Evolutionary conservation across 345 rosid genomes (phyloP), one percentile per base, ranked within the genome.

Genomic region (Murraya koenigii): DNA sequence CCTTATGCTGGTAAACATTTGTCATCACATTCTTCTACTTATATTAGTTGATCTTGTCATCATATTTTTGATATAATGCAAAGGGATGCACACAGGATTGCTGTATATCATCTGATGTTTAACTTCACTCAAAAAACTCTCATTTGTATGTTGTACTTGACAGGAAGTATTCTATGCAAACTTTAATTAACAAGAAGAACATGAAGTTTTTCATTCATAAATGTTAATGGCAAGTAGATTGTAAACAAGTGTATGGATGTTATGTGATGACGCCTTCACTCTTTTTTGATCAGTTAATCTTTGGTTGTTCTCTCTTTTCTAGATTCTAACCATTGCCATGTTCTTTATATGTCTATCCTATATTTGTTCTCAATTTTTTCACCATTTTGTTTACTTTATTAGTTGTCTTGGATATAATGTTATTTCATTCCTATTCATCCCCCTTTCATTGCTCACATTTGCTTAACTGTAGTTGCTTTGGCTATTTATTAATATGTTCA

Each of bases 1-100:
- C 97, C 99, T 81, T 95, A 95, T 87, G 96, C 96, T 80, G 99
- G 98, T 95, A 78, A 84, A 80, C 23, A 74, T 68, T 36, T 65
- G 47, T 72, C 63, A 33, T 59, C 1, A 23, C 71, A 35, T 49
- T 70, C 56, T 65, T 78, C 55, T 22, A 38, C 52, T 38, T 44
- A 23, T 47, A 1, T 25, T 56, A 54, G 58, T 35, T 77, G 54
- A 38, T 22, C 22, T 65, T 75, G 33, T 14, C 61, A 30, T 41
- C 15, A 47, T 58, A 15, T 14, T 63, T 13, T 55, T 71, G 59
- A 26, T 52, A 8, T 55, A 36, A 32, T 36, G 5, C 15, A 38
- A 38, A 76, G 38, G 66, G 36, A 72, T 35, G 69, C 49, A 58
- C 8, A 13, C 8, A 6, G 14, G 75, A 35, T 41, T 35, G 59